These are phyloP conservation scores for Ligustrum vulgare DNA, from an alignment of 257 asterid genomes.

Conservation along the genomic window DNA sequence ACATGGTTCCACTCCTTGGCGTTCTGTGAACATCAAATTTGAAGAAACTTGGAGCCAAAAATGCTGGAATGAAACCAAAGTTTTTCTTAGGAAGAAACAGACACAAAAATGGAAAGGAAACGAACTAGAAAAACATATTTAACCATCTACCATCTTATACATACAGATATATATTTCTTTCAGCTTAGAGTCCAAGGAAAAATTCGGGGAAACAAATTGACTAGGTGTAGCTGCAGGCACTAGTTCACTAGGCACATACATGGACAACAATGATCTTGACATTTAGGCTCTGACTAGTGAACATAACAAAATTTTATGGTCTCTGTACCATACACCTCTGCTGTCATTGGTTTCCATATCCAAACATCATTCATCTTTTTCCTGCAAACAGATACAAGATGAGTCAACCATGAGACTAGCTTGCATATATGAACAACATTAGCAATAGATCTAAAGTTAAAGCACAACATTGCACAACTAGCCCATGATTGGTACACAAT, in stretches of 20 bases:
- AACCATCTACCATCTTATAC: slow-evolving; percentile 3
- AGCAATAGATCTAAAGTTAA: neutral
- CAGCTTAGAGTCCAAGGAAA: slow-evolving; percentile 1
- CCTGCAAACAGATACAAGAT: slow-evolving; percentile 34
- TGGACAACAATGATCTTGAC: slow-evolving; percentile 21
- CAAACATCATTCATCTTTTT: slow-evolving; percentile 27
- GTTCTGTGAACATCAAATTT: neutral
- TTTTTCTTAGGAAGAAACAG: neutral
- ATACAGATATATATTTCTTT: slow-evolving; percentile 11
- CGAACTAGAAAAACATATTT: neutral
- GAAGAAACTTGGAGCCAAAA: neutral
- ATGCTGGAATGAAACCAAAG: neutral
- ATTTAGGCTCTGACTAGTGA: slow-evolving; percentile 19
- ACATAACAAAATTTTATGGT: slow-evolving; percentile 22
- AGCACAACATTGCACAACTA: neutral
- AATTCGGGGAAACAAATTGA: neutral
- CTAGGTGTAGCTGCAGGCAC: neutral
- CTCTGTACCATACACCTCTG: slow-evolving; percentile 15
- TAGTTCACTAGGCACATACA: slow-evolving; percentile 18
- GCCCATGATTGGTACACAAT: neutral
- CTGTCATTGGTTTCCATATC: slow-evolving; percentile 12
- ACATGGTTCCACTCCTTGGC: neutral
- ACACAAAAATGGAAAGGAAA: neutral
- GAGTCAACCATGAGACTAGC: slow-evolving; percentile 11
- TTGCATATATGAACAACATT: neutral